Evolutionary conservation across 2,329 filamentous ascomycete species (phyloP), one percentile per base, ranked within the genome.

Genomic region (Chrysoporthe deuterocubensis): DNA sequence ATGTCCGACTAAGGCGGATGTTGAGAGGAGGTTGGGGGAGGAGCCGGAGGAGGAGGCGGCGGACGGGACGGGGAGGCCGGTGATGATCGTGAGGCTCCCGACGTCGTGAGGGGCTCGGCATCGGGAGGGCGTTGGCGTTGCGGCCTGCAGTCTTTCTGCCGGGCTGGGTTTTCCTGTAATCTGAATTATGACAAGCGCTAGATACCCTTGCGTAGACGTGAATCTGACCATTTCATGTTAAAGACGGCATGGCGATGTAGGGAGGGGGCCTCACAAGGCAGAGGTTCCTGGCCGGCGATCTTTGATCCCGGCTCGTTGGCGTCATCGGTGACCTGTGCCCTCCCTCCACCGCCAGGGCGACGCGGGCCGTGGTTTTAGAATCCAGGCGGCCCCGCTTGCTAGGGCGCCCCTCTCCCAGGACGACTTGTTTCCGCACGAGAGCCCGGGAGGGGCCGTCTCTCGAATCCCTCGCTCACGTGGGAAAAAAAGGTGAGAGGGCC

Each of bases 1-100:
- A 58, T 74, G 75, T 46, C 77, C 77, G 4, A 70, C 66, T 11
- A 65, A 52, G 54, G 71, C 69, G 54, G 69, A 73, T 32, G 69
- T 77, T 46, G 72, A 75, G 46, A 66, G 70, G 66, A 66, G 65
- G 44, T 46, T 59, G 61, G 40, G 54, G 63, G 44, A 42, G 21
- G 59, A 40, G 26, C 21, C 34, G 34, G 46, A 26, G 43, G 11
- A 9, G 18, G n/a, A 32, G 16, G 26, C 11, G 7, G 40, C 48
- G 46, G 64, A 11, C 16, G 54, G 21, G 14, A 46, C 21, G 13
- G 37, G n/a, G 56, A 46, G 32, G 56, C 40, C 56, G 48, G 32
- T 37, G 46, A 34, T 52, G n/a, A 7, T 42, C 9, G 42, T 48
- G 56, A 48, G 32, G n/a, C 52, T 44, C 44, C 50, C 57, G 34